Evolutionary conservation across 2,329 filamentous ascomycete genomes (phyloP).

Genomic region (Aureobasidium sp.): DNA sequence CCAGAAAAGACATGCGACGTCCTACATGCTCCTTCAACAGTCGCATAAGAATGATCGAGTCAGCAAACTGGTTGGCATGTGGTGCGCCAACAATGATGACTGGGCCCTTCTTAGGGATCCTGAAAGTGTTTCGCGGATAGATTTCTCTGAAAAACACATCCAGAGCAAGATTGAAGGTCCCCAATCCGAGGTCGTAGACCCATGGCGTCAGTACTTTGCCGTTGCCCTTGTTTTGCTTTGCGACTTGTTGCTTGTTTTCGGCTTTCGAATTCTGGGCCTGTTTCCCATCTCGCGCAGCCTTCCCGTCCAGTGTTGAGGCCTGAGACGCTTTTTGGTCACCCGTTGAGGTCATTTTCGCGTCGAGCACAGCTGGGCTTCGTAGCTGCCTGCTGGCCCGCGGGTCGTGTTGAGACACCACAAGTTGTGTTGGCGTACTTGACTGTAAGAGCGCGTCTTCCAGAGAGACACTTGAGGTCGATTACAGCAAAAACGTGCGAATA

Average conservation of each 20-base stretch:
- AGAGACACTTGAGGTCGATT: background rate
- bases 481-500: background rate
- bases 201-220: conserved; percentile 13
- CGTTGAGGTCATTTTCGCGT: conserved; percentile 5
- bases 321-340: background rate
- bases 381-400: background rate
- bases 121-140: conserved; percentile 90
- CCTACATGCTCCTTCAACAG: conserved; percentile 79
- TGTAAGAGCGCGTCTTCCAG: background rate
- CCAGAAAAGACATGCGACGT: conserved; percentile 84
- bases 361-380: background rate
- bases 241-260: background rate
- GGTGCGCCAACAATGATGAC: conserved; percentile 94
- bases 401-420: background rate
- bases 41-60: conserved; percentile 87
- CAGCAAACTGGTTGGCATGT: conserved; percentile 97
- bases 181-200: conserved; percentile 66
- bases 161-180: conserved; percentile 72
- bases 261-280: background rate
- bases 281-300: background rate
- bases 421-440: background rate
- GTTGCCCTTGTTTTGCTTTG: background rate
- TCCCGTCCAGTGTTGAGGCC: background rate
- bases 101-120: conserved; percentile 78
- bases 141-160: conserved; percentile 98